A percentile compares a stretch with the other conserved stretches of the same genome.
Conservation (phyloP, 805 yeast genomes). For the Metahyphopichia silvanorum region DNA sequence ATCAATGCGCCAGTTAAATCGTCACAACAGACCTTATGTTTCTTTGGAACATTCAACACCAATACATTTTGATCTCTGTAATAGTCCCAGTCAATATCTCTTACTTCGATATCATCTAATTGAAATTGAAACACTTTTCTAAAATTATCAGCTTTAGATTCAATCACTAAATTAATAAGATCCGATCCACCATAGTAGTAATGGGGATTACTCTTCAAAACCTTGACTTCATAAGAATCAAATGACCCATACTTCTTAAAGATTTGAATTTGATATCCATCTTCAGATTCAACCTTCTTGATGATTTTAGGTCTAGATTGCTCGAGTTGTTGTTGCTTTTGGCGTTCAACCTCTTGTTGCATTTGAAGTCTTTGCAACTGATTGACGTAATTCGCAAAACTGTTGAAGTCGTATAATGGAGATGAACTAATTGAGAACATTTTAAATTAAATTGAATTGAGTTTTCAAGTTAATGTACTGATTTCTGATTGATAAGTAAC, state of each 20-base stretch:
- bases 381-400: constrained; percentile 10
- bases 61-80: constrained; percentile 18
- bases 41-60: constrained; percentile 25
- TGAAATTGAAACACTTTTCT: constrained; percentile 28
- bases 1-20: constrained; percentile 1
- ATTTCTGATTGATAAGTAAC: too few species aligned
- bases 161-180: constrained; percentile 15
- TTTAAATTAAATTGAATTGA: not conserved
- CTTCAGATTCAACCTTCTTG: constrained; percentile 33
- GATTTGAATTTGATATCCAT: constrained; percentile 33
- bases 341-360: constrained; percentile 1
- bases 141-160: constrained; percentile 26
- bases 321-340: constrained; percentile 5
- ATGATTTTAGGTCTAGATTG: constrained; percentile 24
- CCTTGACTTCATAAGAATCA: constrained; percentile 29
- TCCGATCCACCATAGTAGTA: not conserved
- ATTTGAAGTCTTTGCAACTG: constrained; percentile 3
- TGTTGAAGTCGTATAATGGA: constrained; percentile 8
- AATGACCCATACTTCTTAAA: constrained; percentile 32
- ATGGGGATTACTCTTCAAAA: constrained; percentile 13
- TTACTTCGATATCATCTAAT: constrained; percentile 20
- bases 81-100: constrained; percentile 20
- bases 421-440: constrained; percentile 7
- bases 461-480: too few species aligned
- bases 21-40: constrained; percentile 4